phyloP scores from a whole-genome alignment of 2,329 filamentous ascomycete species.

The Plectosphaerella cucumerina region DNA sequence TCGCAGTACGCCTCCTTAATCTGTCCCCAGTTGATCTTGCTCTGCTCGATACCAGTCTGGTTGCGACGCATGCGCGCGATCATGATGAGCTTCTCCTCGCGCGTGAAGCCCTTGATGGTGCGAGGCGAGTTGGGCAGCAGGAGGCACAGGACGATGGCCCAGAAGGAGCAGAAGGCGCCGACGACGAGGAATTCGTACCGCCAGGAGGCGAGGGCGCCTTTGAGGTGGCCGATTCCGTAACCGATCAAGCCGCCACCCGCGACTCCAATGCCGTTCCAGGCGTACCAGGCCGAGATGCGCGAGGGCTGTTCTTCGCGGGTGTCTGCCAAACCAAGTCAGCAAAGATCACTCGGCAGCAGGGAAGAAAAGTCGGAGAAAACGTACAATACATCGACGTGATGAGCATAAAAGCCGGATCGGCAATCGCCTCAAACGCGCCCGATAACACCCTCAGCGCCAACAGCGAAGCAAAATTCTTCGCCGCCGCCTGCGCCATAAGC shows the following conservation, averaged over 20 bases:
- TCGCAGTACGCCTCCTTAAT: slow-evolving; percentile 52
- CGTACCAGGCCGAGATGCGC: slow-evolving; percentile 56
- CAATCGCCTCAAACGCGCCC: slow-evolving; percentile 58
- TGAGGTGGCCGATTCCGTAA: slow-evolving; percentile 58
- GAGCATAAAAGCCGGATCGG: slow-evolving; percentile 50
- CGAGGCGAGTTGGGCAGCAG: slow-evolving; percentile 55
- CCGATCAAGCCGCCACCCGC: slow-evolving; percentile 48
- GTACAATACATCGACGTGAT: slow-evolving; percentile 42
- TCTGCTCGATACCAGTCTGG: slow-evolving; percentile 57
- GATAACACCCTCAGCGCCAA: slow-evolving; percentile 54
- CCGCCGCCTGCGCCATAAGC: slow-evolving; percentile 46
- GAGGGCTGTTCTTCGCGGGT: slow-evolving; percentile 59
- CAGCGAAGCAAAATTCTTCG: slow-evolving; percentile 51
- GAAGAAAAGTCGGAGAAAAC: no score
- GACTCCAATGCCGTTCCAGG: slow-evolving; percentile 54
- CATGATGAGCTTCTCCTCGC: slow-evolving; percentile 47
- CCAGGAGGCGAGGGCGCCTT: slow-evolving; percentile 54
- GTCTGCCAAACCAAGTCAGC: no score
- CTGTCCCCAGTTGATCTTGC: slow-evolving; percentile 49
- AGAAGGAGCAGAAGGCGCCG: slow-evolving; percentile 42
- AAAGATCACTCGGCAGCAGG: slow-evolving; percentile 54
- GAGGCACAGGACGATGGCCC: slow-evolving; percentile 44
- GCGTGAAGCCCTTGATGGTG: slow-evolving; percentile 45
- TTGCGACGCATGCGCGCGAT: slow-evolving; percentile 51
- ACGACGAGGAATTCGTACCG: slow-evolving; percentile 63